Percentiles rank a stretch among this genome's conserved stretches.
Evolutionary conservation across 441 rosid species (phyloP).

Genomic region (Erodium chrysanthum): DNA sequence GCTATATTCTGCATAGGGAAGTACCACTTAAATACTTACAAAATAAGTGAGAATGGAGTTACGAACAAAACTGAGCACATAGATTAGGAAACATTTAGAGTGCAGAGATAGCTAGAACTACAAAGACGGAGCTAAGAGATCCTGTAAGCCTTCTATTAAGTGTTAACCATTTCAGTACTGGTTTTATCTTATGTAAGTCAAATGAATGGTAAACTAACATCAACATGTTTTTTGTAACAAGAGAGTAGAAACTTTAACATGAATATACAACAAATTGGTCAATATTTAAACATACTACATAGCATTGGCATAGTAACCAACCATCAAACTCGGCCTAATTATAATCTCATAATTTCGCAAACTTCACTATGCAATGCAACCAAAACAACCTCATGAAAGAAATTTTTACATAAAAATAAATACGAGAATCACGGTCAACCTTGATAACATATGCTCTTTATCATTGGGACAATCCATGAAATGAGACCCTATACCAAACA

Average conservation of each 20-base stretch:
- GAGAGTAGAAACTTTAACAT: neutral
- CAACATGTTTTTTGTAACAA: neutral
- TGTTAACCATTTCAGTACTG: neutral
- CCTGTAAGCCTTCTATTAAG: neutral
- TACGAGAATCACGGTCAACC: neutral
- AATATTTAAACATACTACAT: neutral
- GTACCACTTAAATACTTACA: neutral
- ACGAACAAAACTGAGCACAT: neutral
- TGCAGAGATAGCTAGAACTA: neutral
- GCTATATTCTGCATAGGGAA: slow-evolving; percentile 52
- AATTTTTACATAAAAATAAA: neutral
- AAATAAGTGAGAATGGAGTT: neutral
- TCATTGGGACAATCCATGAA: slow-evolving; percentile 3
- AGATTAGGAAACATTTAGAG: no score
- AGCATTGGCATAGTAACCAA: neutral
- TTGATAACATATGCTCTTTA: neutral
- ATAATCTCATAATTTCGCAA: neutral
- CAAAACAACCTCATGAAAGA: neutral
- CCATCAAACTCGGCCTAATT: neutral
- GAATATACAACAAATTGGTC: neutral
- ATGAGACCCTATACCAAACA: slow-evolving; percentile 4
- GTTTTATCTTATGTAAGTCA: neutral
- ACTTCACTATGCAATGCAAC: neutral
- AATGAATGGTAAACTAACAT: neutral
- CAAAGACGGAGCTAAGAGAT: neutral